Evolutionary conservation across 768 basidiomycete genomes (phyloP), one percentile per base, ranked within the genome.

Genomic region (Termitomyces eurrhizus): DNA sequence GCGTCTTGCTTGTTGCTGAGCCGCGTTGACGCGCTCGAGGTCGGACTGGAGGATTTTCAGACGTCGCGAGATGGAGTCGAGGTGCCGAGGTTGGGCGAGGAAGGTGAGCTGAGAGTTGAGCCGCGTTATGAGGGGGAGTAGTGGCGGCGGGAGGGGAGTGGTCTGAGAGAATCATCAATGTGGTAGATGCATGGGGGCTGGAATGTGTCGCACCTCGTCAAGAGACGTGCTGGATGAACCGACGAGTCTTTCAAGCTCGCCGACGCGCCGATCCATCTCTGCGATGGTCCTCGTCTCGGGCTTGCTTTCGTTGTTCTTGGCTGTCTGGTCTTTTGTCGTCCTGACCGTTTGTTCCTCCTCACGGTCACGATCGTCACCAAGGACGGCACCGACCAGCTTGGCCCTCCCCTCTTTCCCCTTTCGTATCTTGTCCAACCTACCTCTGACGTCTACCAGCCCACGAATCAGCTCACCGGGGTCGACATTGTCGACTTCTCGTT

Each of bases 31-130:
- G 35, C 95, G 88, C 53, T 98, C 96, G 54, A 99, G 83, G 73
- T 99, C 97, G 1, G 94, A 89, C 14, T 96, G 80, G 18, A 98
- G 83, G 8, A 98, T 78, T 68, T 98, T 99, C 62, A 98, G 83
- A 5, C 96, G 88, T 5, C 96, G 85, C 2, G 95, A 95, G 63
- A 98, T 90, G 12, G 93, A 91, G 73, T 99, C 97, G 53, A 98
- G 88, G 69, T 98, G 95, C 16, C 95, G 87, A 0, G 97, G 96
- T 75, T 98, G 95, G 0, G 96, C 92, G 50, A 99, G 85, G 16
- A 98, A 79, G 7, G 87, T 84, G 26, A 98, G 77, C 70, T 97
- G 94, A 24, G 86, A 85, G 68, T 92, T 93, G 48, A 98, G 84
- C 48, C 91, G 85, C 18, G 84, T 83, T 56, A 98, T 80, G 52